Conservation (phyloP, 331 rosid genomes). For the Cucumis variabilis region DNA sequence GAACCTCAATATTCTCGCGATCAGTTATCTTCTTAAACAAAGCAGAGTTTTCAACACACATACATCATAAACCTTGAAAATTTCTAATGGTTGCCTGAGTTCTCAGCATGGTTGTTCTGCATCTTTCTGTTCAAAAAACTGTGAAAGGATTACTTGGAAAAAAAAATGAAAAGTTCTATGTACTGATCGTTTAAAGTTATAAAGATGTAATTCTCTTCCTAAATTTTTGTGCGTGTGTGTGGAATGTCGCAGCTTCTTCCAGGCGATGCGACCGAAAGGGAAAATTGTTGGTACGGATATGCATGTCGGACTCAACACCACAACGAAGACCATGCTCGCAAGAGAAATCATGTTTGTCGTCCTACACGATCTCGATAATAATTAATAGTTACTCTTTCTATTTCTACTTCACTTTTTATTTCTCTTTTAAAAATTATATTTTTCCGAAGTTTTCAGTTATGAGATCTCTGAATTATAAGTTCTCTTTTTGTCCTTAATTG, state of each 20-base stretch:
- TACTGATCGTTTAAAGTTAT: background rate
- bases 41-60: background rate
- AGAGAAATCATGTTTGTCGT: constrained; percentile 86
- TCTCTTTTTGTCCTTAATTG: background rate
- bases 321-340: constrained; percentile 77
- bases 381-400: background rate
- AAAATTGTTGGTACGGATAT: constrained; percentile 97
- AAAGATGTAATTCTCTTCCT: background rate
- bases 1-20: background rate
- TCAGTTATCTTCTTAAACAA: background rate
- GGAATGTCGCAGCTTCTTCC: constrained; percentile 54
- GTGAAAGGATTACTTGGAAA: background rate
- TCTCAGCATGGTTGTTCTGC: background rate
- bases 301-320: constrained; percentile 89
- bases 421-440: background rate
- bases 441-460: background rate
- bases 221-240: background rate
- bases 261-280: constrained; percentile 62
- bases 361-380: constrained; percentile 62
- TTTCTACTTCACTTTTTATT: background rate
- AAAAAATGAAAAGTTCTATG: background rate
- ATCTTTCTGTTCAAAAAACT: background rate
- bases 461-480: background rate
- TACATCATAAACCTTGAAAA: background rate
- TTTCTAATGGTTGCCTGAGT: background rate